These are phyloP conservation scores for Choanephora cucurbitarum DNA, from an alignment of 371 early-diverging fungal species.

Conservation along the genomic window DNA sequence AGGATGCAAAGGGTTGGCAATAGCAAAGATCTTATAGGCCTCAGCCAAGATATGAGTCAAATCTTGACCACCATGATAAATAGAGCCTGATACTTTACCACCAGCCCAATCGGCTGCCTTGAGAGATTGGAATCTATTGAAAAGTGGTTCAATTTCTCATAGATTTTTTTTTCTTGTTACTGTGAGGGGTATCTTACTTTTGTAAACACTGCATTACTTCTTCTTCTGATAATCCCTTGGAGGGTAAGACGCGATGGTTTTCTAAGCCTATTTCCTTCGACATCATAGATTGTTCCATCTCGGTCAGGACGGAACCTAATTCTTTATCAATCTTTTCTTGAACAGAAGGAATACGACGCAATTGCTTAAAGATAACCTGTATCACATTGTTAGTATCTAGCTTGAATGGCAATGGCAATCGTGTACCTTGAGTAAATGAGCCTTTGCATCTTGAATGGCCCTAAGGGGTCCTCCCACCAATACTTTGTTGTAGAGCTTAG, in stretches of 20 bases:
- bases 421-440: slow-evolving; percentile 46
- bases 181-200: slow-evolving; percentile 46
- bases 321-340: slow-evolving; percentile 59
- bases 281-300: slow-evolving; percentile 76
- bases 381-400: too few species aligned
- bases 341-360: slow-evolving; percentile 58
- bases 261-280: slow-evolving; percentile 63
- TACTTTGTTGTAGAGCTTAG: slow-evolving; percentile 53
- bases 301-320: slow-evolving; percentile 68
- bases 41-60: slow-evolving; percentile 73
- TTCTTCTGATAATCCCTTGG: slow-evolving; percentile 63
- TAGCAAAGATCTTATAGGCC: slow-evolving; percentile 84
- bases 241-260: slow-evolving; percentile 66
- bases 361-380: slow-evolving; percentile 60
- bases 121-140: slow-evolving; percentile 39
- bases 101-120: slow-evolving; percentile 77
- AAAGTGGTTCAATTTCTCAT: not conserved
- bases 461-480: slow-evolving; percentile 59
- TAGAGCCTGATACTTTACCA: slow-evolving; percentile 89
- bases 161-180: not conserved
- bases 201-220: slow-evolving; percentile 59
- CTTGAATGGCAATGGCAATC: too few species aligned
- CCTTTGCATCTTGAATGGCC: slow-evolving; percentile 51
- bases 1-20: slow-evolving; percentile 93
- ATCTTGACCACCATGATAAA: slow-evolving; percentile 90